Evolutionary conservation across 1,284 basidiomycete species (phyloP).

Genomic region (Ceratobasidium papillatum): DNA sequence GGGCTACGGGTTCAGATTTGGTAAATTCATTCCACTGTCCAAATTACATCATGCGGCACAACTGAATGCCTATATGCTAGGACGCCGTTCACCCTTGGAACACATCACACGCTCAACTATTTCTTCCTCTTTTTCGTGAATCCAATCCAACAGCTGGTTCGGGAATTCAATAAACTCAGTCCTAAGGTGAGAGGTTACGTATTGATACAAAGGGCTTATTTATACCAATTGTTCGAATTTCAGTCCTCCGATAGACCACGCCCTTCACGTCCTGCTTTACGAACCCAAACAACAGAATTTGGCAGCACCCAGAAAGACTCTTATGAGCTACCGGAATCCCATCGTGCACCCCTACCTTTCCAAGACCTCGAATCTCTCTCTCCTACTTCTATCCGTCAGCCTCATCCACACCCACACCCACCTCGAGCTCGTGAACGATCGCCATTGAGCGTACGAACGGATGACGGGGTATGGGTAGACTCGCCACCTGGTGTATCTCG

Average conservation of each 20-base stretch:
- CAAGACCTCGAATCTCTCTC: neutral
- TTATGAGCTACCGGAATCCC: neutral
- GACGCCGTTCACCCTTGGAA: slow-evolving; percentile 18
- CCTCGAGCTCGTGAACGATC: neutral
- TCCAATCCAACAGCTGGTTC: neutral
- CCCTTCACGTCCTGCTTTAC: neutral
- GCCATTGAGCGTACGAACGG: neutral
- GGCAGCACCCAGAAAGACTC: neutral
- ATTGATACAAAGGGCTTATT: neutral
- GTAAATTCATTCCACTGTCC: neutral
- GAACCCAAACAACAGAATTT: neutral
- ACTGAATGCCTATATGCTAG: neutral
- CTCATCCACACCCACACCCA: neutral
- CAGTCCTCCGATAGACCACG: neutral
- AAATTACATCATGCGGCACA: neutral
- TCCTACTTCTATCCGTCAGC: neutral
- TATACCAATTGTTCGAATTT: neutral
- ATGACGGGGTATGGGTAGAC: neutral
- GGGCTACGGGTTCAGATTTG: slow-evolving; percentile 29
- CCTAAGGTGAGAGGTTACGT: neutral
- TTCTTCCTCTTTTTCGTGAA: neutral
- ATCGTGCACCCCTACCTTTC: neutral
- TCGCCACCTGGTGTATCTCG: slow-evolving; percentile 3
- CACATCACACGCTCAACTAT: slow-evolving; percentile 30
- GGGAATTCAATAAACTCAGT: too few species aligned